These are phyloP conservation scores for Emericellopsis terricola DNA, from an alignment of 495 filamentous ascomycete species.

Conservation along the genomic window DNA sequence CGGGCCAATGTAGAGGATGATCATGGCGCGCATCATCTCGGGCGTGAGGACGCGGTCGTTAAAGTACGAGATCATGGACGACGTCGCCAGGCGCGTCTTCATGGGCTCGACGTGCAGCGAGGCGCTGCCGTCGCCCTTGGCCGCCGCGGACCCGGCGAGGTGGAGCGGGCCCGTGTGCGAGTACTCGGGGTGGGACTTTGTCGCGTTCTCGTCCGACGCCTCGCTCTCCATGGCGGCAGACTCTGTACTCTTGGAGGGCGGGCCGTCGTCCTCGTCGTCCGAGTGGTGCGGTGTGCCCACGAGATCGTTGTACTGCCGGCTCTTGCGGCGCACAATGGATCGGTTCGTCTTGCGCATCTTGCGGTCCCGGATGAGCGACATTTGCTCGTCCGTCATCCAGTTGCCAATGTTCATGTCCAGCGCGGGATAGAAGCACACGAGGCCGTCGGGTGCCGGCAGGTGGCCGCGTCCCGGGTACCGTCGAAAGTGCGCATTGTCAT, in stretches of 20 bases:
- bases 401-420: conserved; percentile 95
- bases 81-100: conserved; percentile 73
- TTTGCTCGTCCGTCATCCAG: conserved; percentile 98
- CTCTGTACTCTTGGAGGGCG: conserved; percentile 7
- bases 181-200: conserved; percentile 23
- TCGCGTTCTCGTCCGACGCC: too few relatives aligned
- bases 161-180: conserved; percentile 20
- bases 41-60: conserved; percentile 88
- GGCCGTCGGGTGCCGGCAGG: conserved; percentile 61
- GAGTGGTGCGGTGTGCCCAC: conserved; percentile 50
- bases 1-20: conserved; percentile 91
- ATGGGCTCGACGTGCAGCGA: conserved; percentile 46
- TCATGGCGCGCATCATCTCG: conserved; percentile 99
- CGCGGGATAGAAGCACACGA: conserved; percentile 75
- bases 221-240: conserved; percentile 6
- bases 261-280: conserved; percentile 34
- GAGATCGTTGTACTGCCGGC: conserved; percentile 36
- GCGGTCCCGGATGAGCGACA: conserved; percentile 80
- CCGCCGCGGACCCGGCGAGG: conserved; percentile 11
- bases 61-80: conserved; percentile 94
- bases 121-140: conserved; percentile 7
- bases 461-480: conserved; percentile 36
- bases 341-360: conserved; percentile 58
- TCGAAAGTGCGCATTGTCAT: conserved; percentile 33
- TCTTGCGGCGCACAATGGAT: conserved; percentile 59